A percentile compares a stretch with the other conserved stretches of the same genome.
Evolutionary conservation across 176 grass and related monocot genomes (phyloP).

Genomic region (Lolium perenne): DNA sequence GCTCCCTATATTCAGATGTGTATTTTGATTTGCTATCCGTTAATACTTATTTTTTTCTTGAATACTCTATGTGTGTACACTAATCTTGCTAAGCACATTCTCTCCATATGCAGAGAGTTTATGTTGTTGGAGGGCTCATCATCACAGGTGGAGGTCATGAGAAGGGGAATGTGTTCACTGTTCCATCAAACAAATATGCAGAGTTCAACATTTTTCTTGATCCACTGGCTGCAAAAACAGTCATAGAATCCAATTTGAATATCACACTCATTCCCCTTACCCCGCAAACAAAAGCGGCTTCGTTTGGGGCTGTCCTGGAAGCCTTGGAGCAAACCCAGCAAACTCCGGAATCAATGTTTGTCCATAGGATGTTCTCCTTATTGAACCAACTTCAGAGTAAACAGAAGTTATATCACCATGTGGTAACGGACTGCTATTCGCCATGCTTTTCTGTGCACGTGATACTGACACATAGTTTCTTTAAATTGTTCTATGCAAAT

Average conservation of each 20-base stretch:
- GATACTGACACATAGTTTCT: background rate
- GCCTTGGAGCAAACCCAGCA: slow-evolving; percentile 39
- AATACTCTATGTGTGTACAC: background rate
- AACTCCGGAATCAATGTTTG: slow-evolving; percentile 75
- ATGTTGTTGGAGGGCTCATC: slow-evolving; percentile 73
- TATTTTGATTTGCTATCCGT: background rate
- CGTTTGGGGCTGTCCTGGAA: slow-evolving; percentile 52
- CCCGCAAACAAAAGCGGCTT: slow-evolving; percentile 57
- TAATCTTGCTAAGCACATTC: background rate
- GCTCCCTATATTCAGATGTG: background rate
- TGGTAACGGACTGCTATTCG: slow-evolving; percentile 54
- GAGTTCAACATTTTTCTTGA: slow-evolving; percentile 96
- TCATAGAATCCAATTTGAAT: slow-evolving; percentile 64
- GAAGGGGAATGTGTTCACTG: slow-evolving; percentile 74
- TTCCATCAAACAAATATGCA: slow-evolving; percentile 65
- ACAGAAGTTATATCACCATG: slow-evolving; percentile 63
- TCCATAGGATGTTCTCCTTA: slow-evolving; percentile 53
- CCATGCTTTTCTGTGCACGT: background rate
- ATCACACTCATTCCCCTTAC: slow-evolving; percentile 74
- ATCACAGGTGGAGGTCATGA: slow-evolving; percentile 47
- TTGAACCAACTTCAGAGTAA: slow-evolving; percentile 58
- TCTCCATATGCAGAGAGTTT: slow-evolving; percentile 59
- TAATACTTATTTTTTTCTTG: background rate
- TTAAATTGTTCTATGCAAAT: background rate
- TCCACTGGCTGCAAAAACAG: slow-evolving; percentile 68